A percentile compares a stretch with the other conserved stretches of the same genome.
phyloP scores from a whole-genome alignment of 2,329 filamentous ascomycete genomes.

The Talaromyces islandicus region DNA sequence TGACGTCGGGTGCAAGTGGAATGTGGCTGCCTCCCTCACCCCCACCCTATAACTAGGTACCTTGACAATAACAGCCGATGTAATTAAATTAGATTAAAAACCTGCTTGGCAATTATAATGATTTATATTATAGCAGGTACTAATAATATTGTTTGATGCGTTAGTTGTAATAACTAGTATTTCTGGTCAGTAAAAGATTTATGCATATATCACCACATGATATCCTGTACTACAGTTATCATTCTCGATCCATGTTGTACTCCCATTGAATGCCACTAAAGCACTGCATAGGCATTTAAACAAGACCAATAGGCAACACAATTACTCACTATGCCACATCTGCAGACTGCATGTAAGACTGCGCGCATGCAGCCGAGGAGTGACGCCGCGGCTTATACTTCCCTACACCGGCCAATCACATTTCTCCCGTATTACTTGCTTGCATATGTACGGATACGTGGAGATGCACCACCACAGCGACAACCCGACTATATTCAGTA shows the following conservation, averaged over 20 bases:
- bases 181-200: background rate
- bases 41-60: background rate
- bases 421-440: no score
- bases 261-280: background rate
- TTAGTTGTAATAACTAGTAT: background rate
- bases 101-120: background rate
- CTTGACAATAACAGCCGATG: no score
- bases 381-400: background rate
- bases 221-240: background rate
- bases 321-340: background rate
- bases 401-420: background rate
- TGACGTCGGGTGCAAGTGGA: background rate
- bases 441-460: no score
- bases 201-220: background rate
- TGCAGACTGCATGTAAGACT: no score
- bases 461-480: background rate
- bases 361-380: background rate
- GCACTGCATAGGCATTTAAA: background rate
- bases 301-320: background rate
- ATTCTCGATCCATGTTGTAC: background rate
- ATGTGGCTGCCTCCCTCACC: constrained; percentile 1
- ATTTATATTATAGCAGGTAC: background rate
- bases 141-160: background rate
- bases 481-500: background rate
- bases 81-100: background rate